phyloP scores from a whole-genome alignment of 805 yeast species.

The Kazachstania bromeliacearum region DNA sequence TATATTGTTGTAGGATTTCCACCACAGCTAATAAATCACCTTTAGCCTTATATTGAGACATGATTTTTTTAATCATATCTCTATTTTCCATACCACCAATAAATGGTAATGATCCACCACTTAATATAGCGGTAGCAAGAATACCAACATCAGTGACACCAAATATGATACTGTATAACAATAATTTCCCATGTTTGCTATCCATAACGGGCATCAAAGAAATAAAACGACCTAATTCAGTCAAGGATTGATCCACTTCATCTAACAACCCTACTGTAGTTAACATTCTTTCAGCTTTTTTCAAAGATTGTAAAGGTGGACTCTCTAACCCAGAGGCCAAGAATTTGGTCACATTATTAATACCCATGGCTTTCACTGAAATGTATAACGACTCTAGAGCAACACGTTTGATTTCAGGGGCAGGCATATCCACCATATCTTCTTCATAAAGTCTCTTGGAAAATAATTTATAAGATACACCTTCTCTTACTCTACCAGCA shows the following conservation, averaged over 20 bases:
- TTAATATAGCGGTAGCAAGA: conserved; percentile 69
- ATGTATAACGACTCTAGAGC: conserved; percentile 75
- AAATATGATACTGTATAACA: conserved; percentile 72
- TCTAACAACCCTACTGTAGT: conserved; percentile 66
- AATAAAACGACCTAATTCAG: conserved; percentile 71
- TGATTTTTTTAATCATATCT: conserved; percentile 47
- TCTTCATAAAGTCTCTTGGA: conserved; percentile 49
- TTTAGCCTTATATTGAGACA: conserved; percentile 23
- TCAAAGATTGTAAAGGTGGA: conserved; percentile 40
- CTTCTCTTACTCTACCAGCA: conserved; percentile 90
- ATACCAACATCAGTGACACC: conserved; percentile 71
- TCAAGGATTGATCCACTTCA: conserved; percentile 37
- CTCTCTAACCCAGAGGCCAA: conserved; percentile 73
- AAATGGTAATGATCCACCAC: conserved; percentile 64
- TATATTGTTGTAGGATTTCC: conserved; percentile 50
- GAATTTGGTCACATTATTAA: conserved; percentile 59
- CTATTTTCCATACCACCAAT: conserved; percentile 51
- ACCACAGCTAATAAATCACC: conserved; percentile 74
- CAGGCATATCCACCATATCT: conserved; percentile 59
- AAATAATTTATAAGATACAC: conserved; percentile 73
- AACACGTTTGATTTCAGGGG: conserved; percentile 83
- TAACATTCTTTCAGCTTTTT: conserved; percentile 38
- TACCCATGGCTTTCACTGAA: conserved; percentile 83
- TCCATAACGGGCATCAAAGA: conserved; percentile 78
- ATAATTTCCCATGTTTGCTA: conserved; percentile 71